phyloP scores from a whole-genome alignment of 1,139 yeast species.

The Yarrowia galli region DNA sequence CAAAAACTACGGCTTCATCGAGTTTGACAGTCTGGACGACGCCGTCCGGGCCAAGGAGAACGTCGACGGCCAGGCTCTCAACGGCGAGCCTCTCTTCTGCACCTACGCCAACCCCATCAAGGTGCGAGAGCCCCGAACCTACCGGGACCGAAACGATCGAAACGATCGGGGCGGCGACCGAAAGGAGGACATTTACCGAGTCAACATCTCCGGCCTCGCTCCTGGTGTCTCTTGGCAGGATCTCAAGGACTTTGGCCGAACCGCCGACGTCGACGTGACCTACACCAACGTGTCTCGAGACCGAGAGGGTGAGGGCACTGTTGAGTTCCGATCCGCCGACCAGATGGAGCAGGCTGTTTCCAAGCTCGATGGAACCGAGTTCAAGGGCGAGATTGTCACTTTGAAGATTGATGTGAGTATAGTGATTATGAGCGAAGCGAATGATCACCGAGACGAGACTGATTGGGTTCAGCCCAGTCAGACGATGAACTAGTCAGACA shows the following conservation, averaged over 20 bases:
- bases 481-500: too few relatives aligned
- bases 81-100: conserved; percentile 50
- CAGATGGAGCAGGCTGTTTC: conserved; percentile 74
- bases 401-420: conserved; percentile 34
- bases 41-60: conserved; percentile 48
- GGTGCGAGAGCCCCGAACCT: conserved; percentile 39
- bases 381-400: conserved; percentile 61
- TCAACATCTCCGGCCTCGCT: conserved; percentile 44
- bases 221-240: conserved; percentile 51
- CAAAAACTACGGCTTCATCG: conserved; percentile 83
- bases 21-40: conserved; percentile 56
- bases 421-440: too few relatives aligned
- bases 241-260: conserved; percentile 52
- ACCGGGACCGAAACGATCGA: conserved; percentile 39
- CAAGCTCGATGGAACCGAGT: conserved; percentile 72
- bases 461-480: too few relatives aligned
- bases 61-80: conserved; percentile 49
- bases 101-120: conserved; percentile 50
- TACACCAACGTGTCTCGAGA: conserved; percentile 50
- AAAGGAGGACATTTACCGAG: conserved; percentile 43
- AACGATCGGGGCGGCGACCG: conserved; percentile 29
- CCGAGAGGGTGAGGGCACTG: conserved; percentile 45
- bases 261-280: conserved; percentile 50
- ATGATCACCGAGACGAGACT: too few relatives aligned
- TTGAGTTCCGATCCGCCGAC: conserved; percentile 66